Conservation (phyloP, 2,329 filamentous ascomycete genomes). For the Rhexocercosporidium sp. region DNA sequence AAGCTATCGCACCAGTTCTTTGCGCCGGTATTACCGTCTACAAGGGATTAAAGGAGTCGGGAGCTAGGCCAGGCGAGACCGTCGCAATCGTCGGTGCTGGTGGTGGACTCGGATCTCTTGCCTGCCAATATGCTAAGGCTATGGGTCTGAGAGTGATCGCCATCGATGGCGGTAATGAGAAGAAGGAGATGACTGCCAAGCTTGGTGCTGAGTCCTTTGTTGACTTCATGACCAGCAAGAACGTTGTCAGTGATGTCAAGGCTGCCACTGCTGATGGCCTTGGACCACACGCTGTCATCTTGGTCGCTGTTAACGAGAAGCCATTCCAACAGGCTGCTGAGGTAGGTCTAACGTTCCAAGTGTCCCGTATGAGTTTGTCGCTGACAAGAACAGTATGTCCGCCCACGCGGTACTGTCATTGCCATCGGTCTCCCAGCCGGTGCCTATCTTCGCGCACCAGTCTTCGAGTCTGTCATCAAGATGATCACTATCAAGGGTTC, state of each 20-base stretch:
- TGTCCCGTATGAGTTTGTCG: background rate
- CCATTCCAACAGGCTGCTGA: slow-evolving; percentile 92
- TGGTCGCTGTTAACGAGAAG: slow-evolving; percentile 86
- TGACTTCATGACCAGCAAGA: slow-evolving; percentile 78
- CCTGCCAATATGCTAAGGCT: slow-evolving; percentile 86
- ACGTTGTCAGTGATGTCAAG: slow-evolving; percentile 85
- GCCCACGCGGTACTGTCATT: slow-evolving; percentile 80
- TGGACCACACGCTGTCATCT: slow-evolving; percentile 84
- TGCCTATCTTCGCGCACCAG: slow-evolving; percentile 80
- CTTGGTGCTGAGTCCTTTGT: slow-evolving; percentile 77
- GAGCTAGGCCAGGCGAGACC: slow-evolving; percentile 72
- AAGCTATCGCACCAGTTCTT: slow-evolving; percentile 78
- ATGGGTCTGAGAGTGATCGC: slow-evolving; percentile 85
- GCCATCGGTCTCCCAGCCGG: slow-evolving; percentile 87
- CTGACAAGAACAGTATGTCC: slow-evolving; percentile 65
- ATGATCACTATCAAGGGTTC: slow-evolving; percentile 94
- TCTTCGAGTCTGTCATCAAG: slow-evolving; percentile 86
- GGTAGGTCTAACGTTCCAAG: slow-evolving; percentile 13
- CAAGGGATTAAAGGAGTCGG: slow-evolving; percentile 88
- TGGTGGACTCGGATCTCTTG: slow-evolving; percentile 80
- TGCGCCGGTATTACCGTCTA: slow-evolving; percentile 90
- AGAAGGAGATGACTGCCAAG: slow-evolving; percentile 69
- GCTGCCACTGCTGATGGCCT: slow-evolving; percentile 78
- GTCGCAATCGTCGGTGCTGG: slow-evolving; percentile 88
- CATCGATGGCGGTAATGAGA: slow-evolving; percentile 84